Conservation (phyloP, 1,139 yeast genomes). For the Taiozyma sp. region DNA sequence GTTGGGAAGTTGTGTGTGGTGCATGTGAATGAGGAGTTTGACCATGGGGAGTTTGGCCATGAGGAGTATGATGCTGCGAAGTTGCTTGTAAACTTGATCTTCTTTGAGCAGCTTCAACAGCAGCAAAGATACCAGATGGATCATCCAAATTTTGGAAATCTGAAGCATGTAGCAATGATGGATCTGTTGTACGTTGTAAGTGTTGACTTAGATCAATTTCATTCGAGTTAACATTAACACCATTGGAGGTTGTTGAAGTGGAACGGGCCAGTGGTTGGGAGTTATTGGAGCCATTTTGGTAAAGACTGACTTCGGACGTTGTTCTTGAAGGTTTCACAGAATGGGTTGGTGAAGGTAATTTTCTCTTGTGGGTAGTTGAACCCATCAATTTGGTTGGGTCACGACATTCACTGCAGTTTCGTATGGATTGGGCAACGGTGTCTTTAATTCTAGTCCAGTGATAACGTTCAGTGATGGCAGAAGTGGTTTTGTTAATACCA, state of each 20-base stretch:
- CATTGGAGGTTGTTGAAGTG: background rate
- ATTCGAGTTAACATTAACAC: constrained; percentile 12
- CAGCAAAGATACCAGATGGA: constrained; percentile 53
- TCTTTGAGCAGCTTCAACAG: constrained; percentile 58
- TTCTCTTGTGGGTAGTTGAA: constrained; percentile 19
- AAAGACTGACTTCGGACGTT: background rate
- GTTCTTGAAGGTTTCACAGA: constrained; percentile 11
- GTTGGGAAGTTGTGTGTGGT: background rate
- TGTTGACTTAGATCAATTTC: constrained; percentile 25
- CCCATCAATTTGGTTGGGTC: constrained; percentile 31
- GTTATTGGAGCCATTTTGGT: background rate
- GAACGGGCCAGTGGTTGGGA: background rate
- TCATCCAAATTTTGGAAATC: constrained; percentile 34
- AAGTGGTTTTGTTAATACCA: constrained; percentile 89
- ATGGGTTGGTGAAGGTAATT: constrained; percentile 11
- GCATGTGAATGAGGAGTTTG: background rate
- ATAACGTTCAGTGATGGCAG: constrained; percentile 70
- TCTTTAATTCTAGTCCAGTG: constrained; percentile 92
- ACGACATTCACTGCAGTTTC: constrained; percentile 73
- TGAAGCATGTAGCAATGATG: constrained; percentile 25
- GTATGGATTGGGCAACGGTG: constrained; percentile 77
- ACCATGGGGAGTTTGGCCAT: background rate
- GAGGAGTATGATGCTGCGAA: background rate
- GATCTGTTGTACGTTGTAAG: constrained; percentile 29
- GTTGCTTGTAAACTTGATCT: constrained; percentile 12